Base-by-base conservation (phyloP, 1,139 yeast genomes). In the Kurtzmaniella quercitrusa region DNA sequence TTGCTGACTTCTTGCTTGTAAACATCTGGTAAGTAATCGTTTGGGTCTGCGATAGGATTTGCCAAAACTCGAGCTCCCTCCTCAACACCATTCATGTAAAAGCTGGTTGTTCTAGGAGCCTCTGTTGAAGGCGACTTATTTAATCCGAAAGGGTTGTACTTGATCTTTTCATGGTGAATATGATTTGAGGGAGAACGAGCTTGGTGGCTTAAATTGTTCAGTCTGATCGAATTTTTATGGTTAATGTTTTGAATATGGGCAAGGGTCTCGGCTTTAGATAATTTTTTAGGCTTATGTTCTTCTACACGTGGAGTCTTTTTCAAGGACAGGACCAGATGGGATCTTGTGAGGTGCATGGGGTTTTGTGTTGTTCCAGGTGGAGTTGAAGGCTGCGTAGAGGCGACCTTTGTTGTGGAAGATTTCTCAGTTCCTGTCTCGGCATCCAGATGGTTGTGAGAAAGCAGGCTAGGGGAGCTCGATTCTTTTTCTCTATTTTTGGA, bases 41-140 rank as follows among this genome's bases (percentile, higher is more conserved):
- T 84, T 3, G 94, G 94, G 53, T 80, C 78, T 16, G 77, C 78
- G 21, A 84, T 78, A 0, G 93, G 93, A 47, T 80, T 71, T 3
- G 82, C 76, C 44, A 85, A 62, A 15, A 80, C 61, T 39, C 82
- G 70, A 28, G 55, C 60, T 5, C 67, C 66, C 37, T 65, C 71
- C 12, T 54, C 54, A 15, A 56, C 60, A 1, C 76, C 76, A 14
- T 62, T 59, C 46, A 71, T 47, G 51, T 73, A 73, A 46, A 72
- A 71, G 48, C 70, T 65, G 2, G 76, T 55, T 48, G 60, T 64
- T 50, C 61, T 67, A 4, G 74, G 73, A 33, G 60, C 53, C 40
- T 68, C 71, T 45, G 55, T 61, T 33, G 59, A 50, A n/a, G 69
- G 56, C 38, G 56, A 56, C 50, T 68, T 68, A 49, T 70, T 71